Evolutionary conservation across 139 green algal species (phyloP), one percentile per base, ranked within the genome.

Genomic region (Pseudopediastrum boryanum): DNA sequence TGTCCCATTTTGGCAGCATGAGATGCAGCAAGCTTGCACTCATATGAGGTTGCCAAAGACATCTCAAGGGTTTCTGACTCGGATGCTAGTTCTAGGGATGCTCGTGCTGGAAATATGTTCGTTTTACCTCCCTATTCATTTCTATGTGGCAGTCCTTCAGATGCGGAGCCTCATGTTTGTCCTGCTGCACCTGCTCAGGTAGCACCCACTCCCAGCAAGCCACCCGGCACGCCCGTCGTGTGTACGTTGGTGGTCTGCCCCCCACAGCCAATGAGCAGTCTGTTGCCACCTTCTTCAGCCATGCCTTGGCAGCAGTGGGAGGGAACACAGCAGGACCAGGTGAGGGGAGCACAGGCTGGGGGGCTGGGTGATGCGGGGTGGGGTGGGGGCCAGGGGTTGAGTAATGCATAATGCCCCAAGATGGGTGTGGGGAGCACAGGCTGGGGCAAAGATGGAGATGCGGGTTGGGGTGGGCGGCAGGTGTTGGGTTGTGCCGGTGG

Each of bases 241-340:
- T 98, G 56, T 99, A 99, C 83, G 93, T 99, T 9, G 97, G 97
- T 2, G 96, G 96, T 41, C 84, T 99, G 56, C 96, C 96, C 0
- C 92, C 94, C 31, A 93, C 86, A 9, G 91, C 90, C 27, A 95
- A 88, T 48, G 97, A 99, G 78, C 77, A 95, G 41, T 92, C 84
- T 50, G 91, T 99, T 39, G 85, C 92, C 38, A 91, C 76, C 38
- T 99, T 98, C 85, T 97, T 99, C 88, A 94, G 85, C 82, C 91
- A 97, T 73, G 95, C 96, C 8, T 85, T 99, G 58, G 87, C 93
- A 16, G 95, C 95, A 16, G 84, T 99, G 5, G 95, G 95, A n/a
- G 96, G 96, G 33, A 97, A 94, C 64, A 95, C 90, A 1, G 91
- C 92, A 23, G 95, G 95, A 9, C 94, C 95, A 81, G 92, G 93